Evolutionary conservation across 371 early-diverging fungal species (phyloP).

Genomic region (Catenaria anguillulae): DNA sequence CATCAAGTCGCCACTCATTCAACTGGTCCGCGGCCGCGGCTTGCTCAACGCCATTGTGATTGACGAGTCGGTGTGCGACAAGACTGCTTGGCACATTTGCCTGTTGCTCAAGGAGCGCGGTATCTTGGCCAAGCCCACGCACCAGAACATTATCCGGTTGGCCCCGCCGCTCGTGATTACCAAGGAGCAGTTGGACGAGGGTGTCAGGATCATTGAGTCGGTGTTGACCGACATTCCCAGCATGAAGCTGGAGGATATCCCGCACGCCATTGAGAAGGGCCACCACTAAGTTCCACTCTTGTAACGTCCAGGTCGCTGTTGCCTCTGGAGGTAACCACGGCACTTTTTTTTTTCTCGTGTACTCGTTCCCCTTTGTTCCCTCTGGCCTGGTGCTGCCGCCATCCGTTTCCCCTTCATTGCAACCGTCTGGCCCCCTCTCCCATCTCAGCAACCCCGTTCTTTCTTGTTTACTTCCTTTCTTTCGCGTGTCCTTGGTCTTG

Average conservation of each 20-base stretch:
- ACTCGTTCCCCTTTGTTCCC: no score
- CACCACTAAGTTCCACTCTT: no score
- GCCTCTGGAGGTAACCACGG: no score
- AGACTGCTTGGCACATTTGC: slow-evolving; percentile 94
- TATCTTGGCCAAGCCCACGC: slow-evolving; percentile 94
- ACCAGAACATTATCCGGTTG: slow-evolving; percentile 90
- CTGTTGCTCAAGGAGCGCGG: slow-evolving; percentile 80
- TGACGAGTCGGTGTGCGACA: slow-evolving; percentile 61
- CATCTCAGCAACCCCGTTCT: no score
- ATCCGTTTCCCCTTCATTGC: no score
- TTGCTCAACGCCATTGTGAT: slow-evolving; percentile 92
- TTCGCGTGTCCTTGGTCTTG: no score
- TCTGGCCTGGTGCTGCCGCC: no score
- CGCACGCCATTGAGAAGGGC: not conserved
- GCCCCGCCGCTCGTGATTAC: slow-evolving; percentile 89
- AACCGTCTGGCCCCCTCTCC: no score
- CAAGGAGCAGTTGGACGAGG: slow-evolving; percentile 66
- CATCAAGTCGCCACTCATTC: slow-evolving; percentile 58
- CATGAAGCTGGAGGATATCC: slow-evolving; percentile 22
- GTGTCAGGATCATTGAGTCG: slow-evolving; percentile 63
- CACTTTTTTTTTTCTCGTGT: no score
- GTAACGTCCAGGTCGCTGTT: no score
- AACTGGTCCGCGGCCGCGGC: slow-evolving; percentile 79
- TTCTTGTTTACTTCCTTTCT: no score
- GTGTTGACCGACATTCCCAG: slow-evolving; percentile 43